Percentiles rank a stretch among this genome's conserved stretches.
Conservation (phyloP, 192 early-diverging fungal species). For the Backusella parvicylindrica region DNA sequence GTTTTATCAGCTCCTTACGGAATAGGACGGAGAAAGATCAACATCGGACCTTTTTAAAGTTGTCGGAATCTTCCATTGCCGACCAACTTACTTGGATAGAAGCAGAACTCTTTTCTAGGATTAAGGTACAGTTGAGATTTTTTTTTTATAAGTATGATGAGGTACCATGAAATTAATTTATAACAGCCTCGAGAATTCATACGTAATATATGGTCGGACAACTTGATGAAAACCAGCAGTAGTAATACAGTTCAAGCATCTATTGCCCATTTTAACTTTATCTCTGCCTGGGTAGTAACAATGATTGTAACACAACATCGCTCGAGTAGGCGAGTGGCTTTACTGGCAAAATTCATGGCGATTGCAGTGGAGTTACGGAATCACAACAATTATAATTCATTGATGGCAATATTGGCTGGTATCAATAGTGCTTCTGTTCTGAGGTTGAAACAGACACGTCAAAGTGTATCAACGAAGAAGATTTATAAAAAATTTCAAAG, state of each 20-base stretch:
- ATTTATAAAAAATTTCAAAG: constrained; percentile 52
- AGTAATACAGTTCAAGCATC: constrained; percentile 45
- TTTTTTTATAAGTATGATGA: background rate
- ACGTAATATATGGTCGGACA: constrained; percentile 2
- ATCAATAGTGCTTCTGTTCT: constrained; percentile 63
- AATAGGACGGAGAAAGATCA: constrained; percentile 13
- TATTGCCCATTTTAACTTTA: constrained; percentile 70
- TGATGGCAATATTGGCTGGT: constrained; percentile 73
- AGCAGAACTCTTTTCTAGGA: constrained; percentile 55
- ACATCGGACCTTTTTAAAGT: constrained; percentile 9
- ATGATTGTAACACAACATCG: constrained; percentile 64
- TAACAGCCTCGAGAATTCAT: constrained; percentile 10
- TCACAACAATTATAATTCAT: constrained; percentile 72
- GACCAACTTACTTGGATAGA: constrained; percentile 68
- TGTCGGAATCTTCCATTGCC: constrained; percentile 40
- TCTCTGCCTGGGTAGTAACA: constrained; percentile 74
- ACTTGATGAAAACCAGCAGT: background rate
- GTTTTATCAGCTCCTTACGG: constrained; percentile 10
- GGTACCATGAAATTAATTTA: background rate
- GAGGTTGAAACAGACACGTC: constrained; percentile 62
- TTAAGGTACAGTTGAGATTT: constrained; percentile 24
- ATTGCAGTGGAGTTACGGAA: constrained; percentile 63
- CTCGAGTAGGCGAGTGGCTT: constrained; percentile 56
- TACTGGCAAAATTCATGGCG: constrained; percentile 68
- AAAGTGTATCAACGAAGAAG: constrained; percentile 45